These are phyloP conservation scores for Blastobotrys terrestris DNA, from an alignment of 805 yeast genomes.

Conservation along the genomic window DNA sequence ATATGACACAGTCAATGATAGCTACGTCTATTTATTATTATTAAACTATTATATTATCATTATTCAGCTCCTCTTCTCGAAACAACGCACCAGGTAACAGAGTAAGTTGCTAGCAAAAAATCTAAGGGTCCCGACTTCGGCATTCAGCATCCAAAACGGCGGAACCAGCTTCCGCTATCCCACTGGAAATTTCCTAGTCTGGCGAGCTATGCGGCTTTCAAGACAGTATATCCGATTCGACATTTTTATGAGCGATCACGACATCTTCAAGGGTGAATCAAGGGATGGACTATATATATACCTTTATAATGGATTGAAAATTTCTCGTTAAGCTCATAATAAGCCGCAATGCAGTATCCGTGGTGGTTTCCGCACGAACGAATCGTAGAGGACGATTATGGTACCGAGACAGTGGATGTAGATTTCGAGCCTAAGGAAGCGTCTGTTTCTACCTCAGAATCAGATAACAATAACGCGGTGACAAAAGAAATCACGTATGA, in stretches of 20 bases:
- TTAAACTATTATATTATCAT: too few relatives aligned
- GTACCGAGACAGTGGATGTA: not conserved
- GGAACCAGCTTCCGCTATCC: not conserved
- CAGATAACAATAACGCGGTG: not conserved
- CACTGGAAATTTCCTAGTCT: not conserved
- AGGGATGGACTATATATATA: not conserved
- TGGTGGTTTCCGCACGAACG: conserved; percentile 10
- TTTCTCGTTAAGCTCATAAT: too few relatives aligned
- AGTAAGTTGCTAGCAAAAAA: too few relatives aligned
- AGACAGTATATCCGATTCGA: not conserved
- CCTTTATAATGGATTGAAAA: not conserved
- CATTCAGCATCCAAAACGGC: too few relatives aligned
- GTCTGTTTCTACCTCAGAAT: not conserved
- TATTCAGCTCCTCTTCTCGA: too few relatives aligned
- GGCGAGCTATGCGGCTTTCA: not conserved
- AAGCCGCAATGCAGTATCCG: conserved; percentile 3
- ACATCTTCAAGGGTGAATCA: not conserved
- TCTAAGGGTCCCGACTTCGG: not conserved
- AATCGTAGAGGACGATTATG: conserved; percentile 5
- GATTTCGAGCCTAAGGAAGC: not conserved
- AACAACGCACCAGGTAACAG: too few relatives aligned
- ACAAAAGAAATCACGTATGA: conserved; percentile 6
- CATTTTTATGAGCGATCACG: not conserved
- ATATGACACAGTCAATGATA: too few relatives aligned
- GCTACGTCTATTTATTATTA: too few relatives aligned